Base-by-base conservation (phyloP, 208 protist species). In the Naegleria fowleri region DNA sequence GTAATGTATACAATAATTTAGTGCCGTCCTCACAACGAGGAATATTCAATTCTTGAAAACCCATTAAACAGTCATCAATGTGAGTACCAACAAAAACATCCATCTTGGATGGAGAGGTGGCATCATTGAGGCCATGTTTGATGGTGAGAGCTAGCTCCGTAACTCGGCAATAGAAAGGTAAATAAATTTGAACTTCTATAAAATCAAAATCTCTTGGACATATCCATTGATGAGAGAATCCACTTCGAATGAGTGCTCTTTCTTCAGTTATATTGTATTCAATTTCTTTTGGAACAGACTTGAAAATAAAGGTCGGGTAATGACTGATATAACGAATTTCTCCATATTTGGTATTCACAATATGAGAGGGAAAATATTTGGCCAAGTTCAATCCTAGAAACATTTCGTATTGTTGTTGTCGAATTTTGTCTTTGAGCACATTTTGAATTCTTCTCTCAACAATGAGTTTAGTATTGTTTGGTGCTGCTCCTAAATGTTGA, bases 361-460 rank as follows among this genome's bases (percentile, higher is more conserved):
- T 41, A 48, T 86, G 36, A 33, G 36, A 29, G 22, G 41, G 25
- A 67, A 89, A 89, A 40, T 89, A 89, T 55, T 38, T 58, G 0
- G 39, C 5, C 9, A 55, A 89, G 48, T 89, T 89, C 29, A 89
- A 9, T n/a, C 87, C 87, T 22, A 90, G 79, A 29, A 90, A 83
- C 38, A 79, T 79, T 67, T 90, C 87, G 29, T 51, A 51, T 75
- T 75, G 55, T 90, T 43, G 9, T 79, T 90, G 51, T 51, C 87
- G 59, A 5, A 22, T 19, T 48, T 90, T 90, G 33, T 90, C 87
- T 19, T 79, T 79, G 3, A 90, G 39, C 4, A 51, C 38, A 79
- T 90, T 90, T 75, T 90, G 48, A 48, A 79, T 79, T 79, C 87
- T 67, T 51, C 87, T 67, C 15, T 90, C 38, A 11, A 90, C 55